A percentile compares a stretch with the other conserved stretches of the same genome.
These are phyloP conservation scores for Teratosphaeria gauchensis DNA, from an alignment of 2,329 filamentous ascomycete genomes.

Conservation along the genomic window DNA sequence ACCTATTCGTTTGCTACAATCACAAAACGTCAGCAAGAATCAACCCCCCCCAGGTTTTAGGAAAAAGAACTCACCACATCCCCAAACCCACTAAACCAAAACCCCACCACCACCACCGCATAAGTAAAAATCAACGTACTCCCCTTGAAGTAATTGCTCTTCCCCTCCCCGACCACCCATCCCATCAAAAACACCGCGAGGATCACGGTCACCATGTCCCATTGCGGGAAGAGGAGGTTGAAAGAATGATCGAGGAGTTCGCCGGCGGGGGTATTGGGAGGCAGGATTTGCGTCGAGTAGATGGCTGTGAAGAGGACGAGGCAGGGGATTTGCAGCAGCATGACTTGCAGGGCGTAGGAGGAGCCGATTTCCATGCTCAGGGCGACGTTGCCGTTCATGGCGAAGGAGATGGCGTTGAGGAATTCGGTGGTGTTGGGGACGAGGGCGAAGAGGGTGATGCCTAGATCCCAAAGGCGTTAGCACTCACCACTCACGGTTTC, in stretches of 20 bases:
- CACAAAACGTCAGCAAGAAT: neutral
- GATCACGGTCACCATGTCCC: constrained; percentile 97
- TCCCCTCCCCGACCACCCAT: constrained; percentile 96
- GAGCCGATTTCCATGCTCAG: constrained; percentile 98
- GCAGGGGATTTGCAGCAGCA: constrained; percentile 85
- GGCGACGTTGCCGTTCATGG: constrained; percentile 99
- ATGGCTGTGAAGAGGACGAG: constrained; percentile 84
- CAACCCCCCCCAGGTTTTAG: no score
- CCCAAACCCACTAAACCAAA: constrained; percentile 69
- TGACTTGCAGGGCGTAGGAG: constrained; percentile 92
- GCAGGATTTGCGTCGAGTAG: constrained; percentile 50
- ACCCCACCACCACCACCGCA: constrained; percentile 81
- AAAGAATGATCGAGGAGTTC: constrained; percentile 55
- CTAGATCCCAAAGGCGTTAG: no score
- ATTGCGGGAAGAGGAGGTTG: constrained; percentile 88
- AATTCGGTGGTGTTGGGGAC: constrained; percentile 99
- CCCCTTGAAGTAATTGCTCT: constrained; percentile 99
- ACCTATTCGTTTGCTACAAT: constrained; percentile 35
- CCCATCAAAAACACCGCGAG: constrained; percentile 91
- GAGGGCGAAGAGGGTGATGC: constrained; percentile 85
- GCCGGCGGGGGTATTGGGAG: constrained; percentile 27
- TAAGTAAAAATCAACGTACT: constrained; percentile 91
- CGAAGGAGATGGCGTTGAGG: constrained; percentile 96
- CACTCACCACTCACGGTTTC: no score
- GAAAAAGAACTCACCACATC: constrained; percentile 32